These are phyloP conservation scores for Rubroshorea leprosula DNA, from an alignment of 345 rosid species.

Conservation along the genomic window DNA sequence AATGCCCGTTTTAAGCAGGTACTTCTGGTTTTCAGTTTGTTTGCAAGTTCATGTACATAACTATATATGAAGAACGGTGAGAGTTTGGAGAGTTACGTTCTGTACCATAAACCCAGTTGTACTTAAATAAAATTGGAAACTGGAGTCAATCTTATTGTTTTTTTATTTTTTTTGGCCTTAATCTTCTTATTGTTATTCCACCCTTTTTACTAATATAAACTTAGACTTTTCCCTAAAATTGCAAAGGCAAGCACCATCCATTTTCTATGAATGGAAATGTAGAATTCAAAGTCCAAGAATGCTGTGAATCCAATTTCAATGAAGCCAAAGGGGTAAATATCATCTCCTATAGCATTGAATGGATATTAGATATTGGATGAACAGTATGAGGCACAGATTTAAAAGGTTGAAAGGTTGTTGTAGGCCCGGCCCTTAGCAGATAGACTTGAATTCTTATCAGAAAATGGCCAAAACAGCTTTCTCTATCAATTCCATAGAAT, in stretches of 20 bases:
- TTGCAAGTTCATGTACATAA: not conserved
- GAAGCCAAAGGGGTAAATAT: constrained; percentile 8
- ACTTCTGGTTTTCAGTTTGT: constrained; percentile 17
- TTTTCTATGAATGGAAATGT: not conserved
- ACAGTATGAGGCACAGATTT: not conserved
- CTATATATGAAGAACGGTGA: not conserved
- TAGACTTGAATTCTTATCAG: constrained; percentile 24
- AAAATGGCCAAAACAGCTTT: no score
- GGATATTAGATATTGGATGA: not conserved
- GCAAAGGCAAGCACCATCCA: not conserved
- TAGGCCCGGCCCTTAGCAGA: constrained; percentile 21
- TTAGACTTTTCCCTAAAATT: not conserved
- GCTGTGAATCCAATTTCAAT: constrained; percentile 9
- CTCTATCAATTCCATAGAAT: no score
- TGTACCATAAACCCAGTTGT: not conserved
- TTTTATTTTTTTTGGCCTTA: not conserved
- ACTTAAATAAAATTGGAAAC: not conserved
- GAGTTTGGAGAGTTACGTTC: not conserved
- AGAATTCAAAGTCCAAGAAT: not conserved
- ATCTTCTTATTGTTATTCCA: constrained; percentile 6
- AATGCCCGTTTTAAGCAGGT: constrained; percentile 9
- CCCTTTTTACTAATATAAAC: not conserved
- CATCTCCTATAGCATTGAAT: not conserved
- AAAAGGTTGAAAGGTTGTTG: constrained; percentile 6
- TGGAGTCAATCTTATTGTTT: not conserved